phyloP scores from a whole-genome alignment of 2,329 filamentous ascomycete species.

The Botryotinia calthae region DNA sequence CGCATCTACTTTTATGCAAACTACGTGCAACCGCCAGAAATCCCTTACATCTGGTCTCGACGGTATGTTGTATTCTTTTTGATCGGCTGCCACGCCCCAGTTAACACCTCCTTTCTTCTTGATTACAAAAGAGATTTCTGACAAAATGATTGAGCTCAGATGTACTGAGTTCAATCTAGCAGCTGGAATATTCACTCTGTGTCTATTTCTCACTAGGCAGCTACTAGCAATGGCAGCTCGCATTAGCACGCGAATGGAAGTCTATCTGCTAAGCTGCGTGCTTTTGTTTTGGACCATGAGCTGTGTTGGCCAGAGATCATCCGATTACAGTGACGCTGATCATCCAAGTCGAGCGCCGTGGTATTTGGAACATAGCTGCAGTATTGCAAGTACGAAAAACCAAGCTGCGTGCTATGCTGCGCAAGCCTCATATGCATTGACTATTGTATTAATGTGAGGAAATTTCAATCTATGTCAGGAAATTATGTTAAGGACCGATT shows the following conservation, averaged over 20 bases:
- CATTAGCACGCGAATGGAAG: background rate
- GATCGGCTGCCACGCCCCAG: background rate
- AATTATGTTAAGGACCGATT: background rate
- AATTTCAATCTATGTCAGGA: background rate
- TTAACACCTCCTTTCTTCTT: background rate
- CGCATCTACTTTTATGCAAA: background rate
- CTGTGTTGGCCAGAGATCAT: background rate
- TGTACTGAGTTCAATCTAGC: background rate
- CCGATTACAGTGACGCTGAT: background rate
- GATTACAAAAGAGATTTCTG: background rate
- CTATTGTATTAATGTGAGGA: background rate
- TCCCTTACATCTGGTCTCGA: background rate
- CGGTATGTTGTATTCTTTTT: background rate
- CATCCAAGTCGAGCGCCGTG: background rate
- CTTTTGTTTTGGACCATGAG: background rate
- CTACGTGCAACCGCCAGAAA: background rate
- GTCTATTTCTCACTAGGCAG: background rate
- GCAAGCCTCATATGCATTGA: background rate
- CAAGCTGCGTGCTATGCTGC: background rate
- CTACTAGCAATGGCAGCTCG: background rate
- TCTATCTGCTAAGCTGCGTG: background rate
- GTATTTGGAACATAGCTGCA: background rate
- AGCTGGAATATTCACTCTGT: background rate
- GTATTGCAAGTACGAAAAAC: background rate
- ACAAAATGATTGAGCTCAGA: background rate